Conservation (phyloP, 345 rosid species). For the Diplotaxis tenuifolia region DNA sequence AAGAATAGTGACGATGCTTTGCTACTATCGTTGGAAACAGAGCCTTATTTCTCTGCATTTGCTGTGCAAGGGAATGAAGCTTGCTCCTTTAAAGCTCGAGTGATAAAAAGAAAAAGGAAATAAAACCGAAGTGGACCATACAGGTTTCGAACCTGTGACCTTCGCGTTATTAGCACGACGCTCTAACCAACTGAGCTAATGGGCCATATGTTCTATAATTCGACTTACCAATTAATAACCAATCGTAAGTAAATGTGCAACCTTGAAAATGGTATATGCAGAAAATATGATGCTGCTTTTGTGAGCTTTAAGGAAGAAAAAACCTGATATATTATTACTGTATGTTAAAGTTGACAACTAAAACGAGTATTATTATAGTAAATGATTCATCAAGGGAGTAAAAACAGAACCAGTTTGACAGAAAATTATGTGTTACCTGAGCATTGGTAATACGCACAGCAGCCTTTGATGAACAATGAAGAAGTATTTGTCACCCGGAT, state of each 20-base stretch:
- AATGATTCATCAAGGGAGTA: not conserved
- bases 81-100: too few relatives aligned
- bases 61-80: too few relatives aligned
- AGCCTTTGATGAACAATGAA: constrained; percentile 80
- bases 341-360: not conserved
- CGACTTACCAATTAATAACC: too few relatives aligned
- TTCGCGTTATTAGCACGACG: constrained; percentile 95
- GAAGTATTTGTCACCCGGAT: constrained; percentile 86
- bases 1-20: too few relatives aligned
- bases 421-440: constrained; percentile 46
- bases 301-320: not conserved
- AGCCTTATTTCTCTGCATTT: too few relatives aligned
- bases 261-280: too few relatives aligned
- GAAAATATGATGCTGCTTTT: too few relatives aligned
- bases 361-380: not conserved
- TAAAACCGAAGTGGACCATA: constrained; percentile 11
- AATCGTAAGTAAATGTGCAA: too few relatives aligned
- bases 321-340: not conserved
- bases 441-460: constrained; percentile 78
- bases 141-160: constrained; percentile 47
- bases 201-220: constrained; percentile 12
- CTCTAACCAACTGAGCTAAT: constrained; percentile 63
- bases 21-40: too few relatives aligned
- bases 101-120: too few relatives aligned
- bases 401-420: not conserved